phyloP scores from a whole-genome alignment of 129 eudicot genomes.

The Saussurea involucrata region DNA sequence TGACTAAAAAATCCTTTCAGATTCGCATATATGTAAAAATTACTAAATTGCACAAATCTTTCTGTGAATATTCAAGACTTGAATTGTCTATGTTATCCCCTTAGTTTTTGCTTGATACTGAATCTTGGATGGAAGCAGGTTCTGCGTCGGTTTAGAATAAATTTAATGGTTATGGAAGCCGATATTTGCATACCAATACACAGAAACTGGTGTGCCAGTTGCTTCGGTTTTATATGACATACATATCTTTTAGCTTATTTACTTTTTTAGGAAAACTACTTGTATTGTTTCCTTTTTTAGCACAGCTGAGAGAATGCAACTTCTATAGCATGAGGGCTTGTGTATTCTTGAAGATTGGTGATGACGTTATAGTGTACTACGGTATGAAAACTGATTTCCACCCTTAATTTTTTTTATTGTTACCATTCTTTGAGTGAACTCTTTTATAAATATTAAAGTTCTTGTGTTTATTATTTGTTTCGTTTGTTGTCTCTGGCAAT shows the following conservation, averaged over 20 bases:
- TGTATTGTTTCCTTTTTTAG: constrained; percentile 2
- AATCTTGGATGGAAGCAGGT: neutral
- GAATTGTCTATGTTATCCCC: neutral
- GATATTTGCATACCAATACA: neutral
- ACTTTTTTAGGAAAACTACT: constrained; percentile 5
- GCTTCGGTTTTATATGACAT: constrained; percentile 11
- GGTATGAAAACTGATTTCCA: neutral
- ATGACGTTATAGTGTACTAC: neutral
- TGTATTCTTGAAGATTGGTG: neutral
- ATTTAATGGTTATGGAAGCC: neutral
- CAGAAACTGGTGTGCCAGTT: constrained; percentile 1
- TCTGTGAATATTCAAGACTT: neutral
- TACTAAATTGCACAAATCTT: neutral
- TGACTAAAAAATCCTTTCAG: neutral
- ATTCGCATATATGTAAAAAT: neutral
- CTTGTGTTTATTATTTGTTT: neutral
- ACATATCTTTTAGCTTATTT: constrained; percentile 11
- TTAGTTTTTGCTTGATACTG: neutral
- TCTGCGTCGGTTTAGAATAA: too few relatives aligned
- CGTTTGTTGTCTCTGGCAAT: neutral
- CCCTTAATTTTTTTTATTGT: neutral
- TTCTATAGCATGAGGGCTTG: constrained; percentile 3
- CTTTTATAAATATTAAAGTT: neutral
- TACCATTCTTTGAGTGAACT: neutral
- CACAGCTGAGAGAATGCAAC: constrained; percentile 1